Base-by-base conservation (phyloP, 1,284 basidiomycete species). In the Erythrobasidium hasegawianum region DNA sequence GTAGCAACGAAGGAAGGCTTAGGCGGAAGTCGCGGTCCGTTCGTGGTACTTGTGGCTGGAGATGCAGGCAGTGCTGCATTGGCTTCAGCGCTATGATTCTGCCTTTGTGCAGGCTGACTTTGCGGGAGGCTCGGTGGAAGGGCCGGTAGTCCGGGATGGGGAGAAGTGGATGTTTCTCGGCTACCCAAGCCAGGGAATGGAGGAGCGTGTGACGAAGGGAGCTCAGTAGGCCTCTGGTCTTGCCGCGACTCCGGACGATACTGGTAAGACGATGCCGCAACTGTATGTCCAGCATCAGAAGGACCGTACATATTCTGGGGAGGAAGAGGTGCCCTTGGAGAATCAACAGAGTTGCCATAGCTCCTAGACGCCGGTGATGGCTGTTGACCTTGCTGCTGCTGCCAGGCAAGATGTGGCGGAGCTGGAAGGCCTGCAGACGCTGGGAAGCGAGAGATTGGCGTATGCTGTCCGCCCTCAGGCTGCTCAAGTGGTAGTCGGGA, bases 341-440 rank as follows among this genome's bases (percentile, higher is more conserved):
- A 33, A 4, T 33, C 33, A 4, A 33, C 5, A 33, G 33, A 4
- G 33, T 33, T 33, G 5, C 33, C 33, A 33, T 33, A 33, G 50
- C 50, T 29, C 11, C 11, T 4, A 24, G 45, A 8, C 45, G 45
- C 4, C 16, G 5, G 45, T 24, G 4, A 16, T 16, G 45, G 4
- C 5, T 53, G 50, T 29, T 53, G 50, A 9, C 47, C 22, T 53
- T 53, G 22, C 26, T 22, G 50, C 50, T 53, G 18, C 50, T 29
- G 50, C 22, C 18, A 53, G 16, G 50, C 26, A 53, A 53, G n/a
- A 53, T 53, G 50, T 26, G 50, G 50, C n/a, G 50, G 50, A 29
- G 26, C 50, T 16, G 50, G 50, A n/a, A 53, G 26, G 9, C 50
- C 50, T 4, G 50, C 50, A 16, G 18, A 16, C 16, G n/a, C 33